Conservation (phyloP, 1,284 basidiomycete species). For the Leccinum huronense region DNA sequence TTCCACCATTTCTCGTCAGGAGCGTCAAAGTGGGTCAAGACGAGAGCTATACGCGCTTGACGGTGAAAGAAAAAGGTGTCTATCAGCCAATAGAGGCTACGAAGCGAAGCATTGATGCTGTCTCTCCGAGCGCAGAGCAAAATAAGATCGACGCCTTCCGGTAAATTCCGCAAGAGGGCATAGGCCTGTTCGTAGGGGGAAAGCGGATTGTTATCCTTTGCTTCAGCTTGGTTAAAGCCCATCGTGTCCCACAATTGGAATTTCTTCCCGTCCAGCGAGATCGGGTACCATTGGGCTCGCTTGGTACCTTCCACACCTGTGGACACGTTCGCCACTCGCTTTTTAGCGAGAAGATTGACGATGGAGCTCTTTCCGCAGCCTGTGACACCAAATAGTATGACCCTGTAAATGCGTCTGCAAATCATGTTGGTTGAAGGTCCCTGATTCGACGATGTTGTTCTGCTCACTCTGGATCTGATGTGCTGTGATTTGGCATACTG, state of each 20-base stretch:
- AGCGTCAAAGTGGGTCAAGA: constrained; percentile 39
- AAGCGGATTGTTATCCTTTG: constrained; percentile 18
- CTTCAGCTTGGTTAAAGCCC: constrained; percentile 29
- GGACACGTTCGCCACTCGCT: constrained; percentile 24
- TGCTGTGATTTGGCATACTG: neutral
- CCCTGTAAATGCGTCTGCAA: neutral
- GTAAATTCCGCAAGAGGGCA: constrained; percentile 23
- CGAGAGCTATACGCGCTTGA: constrained; percentile 35
- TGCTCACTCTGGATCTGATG: neutral
- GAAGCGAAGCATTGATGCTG: constrained; percentile 26
- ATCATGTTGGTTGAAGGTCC: neutral
- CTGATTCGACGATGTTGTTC: neutral
- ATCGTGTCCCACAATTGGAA: constrained; percentile 35
- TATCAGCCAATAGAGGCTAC: constrained; percentile 30
- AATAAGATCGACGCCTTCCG: constrained; percentile 27
- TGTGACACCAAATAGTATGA: constrained; percentile 26
- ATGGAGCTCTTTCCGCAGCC: constrained; percentile 33
- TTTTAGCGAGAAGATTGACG: constrained; percentile 28
- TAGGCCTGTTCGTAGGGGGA: constrained; percentile 32
- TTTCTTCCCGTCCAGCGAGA: constrained; percentile 20
- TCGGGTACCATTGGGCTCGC: constrained; percentile 28
- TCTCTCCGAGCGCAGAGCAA: constrained; percentile 29
- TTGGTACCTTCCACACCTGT: constrained; percentile 25
- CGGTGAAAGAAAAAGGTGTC: constrained; percentile 26
- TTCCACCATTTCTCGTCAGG: constrained; percentile 28